phyloP scores from a whole-genome alignment of 1,284 basidiomycete species.

The Melampsora abietis-canadensis region DNA sequence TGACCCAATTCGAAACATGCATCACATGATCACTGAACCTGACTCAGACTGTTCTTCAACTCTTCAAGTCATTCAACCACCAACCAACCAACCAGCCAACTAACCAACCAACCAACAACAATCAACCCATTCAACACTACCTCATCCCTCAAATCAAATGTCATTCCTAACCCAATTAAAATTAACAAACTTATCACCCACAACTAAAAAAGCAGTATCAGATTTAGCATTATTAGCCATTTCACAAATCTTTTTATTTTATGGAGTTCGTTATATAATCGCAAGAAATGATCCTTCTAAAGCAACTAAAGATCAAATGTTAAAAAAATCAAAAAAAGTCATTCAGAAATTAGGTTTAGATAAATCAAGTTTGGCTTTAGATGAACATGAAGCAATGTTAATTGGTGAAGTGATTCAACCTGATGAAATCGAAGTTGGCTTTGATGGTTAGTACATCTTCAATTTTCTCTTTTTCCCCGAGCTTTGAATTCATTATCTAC shows the following conservation, averaged over 20 bases:
- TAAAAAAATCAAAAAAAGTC: slow-evolving; percentile 39
- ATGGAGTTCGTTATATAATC: slow-evolving; percentile 36
- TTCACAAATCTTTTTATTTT: slow-evolving; percentile 42
- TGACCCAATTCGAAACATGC: no score
- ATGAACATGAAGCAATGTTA: slow-evolving; percentile 39
- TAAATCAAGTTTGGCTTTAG: slow-evolving; percentile 9
- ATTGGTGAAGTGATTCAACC: slow-evolving; percentile 40
- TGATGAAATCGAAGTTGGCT: slow-evolving; percentile 40
- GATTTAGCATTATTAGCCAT: slow-evolving; percentile 34
- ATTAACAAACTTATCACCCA: slow-evolving; percentile 26
- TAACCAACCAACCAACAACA: not conserved
- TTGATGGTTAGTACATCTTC: slow-evolving; percentile 24
- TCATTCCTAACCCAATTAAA: slow-evolving; percentile 30
- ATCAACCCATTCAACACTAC: not conserved
- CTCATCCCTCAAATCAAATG: not conserved
- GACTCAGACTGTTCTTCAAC: no score
- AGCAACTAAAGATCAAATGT: slow-evolving; percentile 18
- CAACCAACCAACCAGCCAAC: not conserved
- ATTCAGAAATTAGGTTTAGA: slow-evolving; percentile 30
- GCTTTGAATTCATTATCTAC: no score
- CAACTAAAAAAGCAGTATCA: slow-evolving; percentile 36
- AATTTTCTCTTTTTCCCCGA: not conserved
- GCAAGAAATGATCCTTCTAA: slow-evolving; percentile 28
- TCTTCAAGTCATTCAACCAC: not conserved
- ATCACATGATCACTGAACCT: no score